Conservation (phyloP, 192 early-diverging fungal genomes). For the Coemansia sp. region DNA sequence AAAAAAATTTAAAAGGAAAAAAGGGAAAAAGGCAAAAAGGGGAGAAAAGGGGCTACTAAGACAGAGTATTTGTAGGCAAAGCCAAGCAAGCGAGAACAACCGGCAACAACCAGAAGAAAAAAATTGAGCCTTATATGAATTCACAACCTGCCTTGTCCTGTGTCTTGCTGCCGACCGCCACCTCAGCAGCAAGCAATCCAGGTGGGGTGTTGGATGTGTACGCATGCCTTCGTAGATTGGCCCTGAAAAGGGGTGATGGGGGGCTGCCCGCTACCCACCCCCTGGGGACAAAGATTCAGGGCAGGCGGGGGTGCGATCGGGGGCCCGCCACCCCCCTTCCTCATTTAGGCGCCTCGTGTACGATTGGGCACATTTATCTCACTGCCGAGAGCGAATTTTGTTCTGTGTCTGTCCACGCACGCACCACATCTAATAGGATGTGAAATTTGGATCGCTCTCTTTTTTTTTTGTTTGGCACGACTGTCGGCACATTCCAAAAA, state of each 20-base stretch:
- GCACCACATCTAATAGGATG: not conserved
- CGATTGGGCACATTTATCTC: not conserved
- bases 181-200: conserved; percentile 1
- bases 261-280: conserved; percentile 5
- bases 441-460: not conserved
- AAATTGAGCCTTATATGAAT: conserved; percentile 5
- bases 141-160: not conserved
- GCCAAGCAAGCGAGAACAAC: conserved; percentile 4
- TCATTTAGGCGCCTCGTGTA: conserved; percentile 8
- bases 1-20: not conserved
- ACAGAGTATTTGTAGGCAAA: conserved; percentile 8
- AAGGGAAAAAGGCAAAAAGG: not conserved
- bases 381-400: not conserved
- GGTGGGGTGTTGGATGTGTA: conserved; percentile 7
- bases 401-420: not conserved
- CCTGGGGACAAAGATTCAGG: not conserved
- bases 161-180: not conserved
- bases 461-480: not conserved
- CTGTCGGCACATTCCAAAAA: not conserved
- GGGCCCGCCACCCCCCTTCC: conserved; percentile 1
- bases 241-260: not conserved
- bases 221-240: conserved; percentile 12
- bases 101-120: conserved; percentile 5
- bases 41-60: not conserved
- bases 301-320: conserved; percentile 3